A percentile compares a stretch with the other conserved stretches of the same genome.
phyloP scores from a whole-genome alignment of 192 early-diverging fungal species.

The Coemansia sp. region DNA sequence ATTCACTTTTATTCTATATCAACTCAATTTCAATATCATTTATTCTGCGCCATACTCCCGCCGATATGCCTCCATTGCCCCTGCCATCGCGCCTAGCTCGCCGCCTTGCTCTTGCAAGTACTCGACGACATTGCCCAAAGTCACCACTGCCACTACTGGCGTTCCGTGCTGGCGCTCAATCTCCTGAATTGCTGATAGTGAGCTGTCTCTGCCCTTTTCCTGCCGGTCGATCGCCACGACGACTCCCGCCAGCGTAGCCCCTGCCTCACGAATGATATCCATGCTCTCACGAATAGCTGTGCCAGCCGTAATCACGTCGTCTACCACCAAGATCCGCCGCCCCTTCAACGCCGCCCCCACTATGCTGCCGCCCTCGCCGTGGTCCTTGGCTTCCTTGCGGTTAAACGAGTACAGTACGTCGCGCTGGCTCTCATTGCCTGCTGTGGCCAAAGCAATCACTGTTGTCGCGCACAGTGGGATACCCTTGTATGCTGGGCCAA shows the following conservation, averaged over 20 bases:
- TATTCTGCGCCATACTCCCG: conserved; percentile 74
- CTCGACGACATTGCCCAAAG: conserved; percentile 82
- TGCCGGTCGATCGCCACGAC: conserved; percentile 92
- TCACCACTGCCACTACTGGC: conserved; percentile 85
- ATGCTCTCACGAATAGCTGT: conserved; percentile 96
- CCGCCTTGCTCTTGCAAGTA: conserved; percentile 70
- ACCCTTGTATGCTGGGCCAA: conserved; percentile 99
- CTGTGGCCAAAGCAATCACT: conserved; percentile 70
- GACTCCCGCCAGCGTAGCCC: conserved; percentile 78
- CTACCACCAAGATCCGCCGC: conserved; percentile 74
- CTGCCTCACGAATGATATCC: conserved; percentile 71
- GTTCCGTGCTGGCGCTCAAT: conserved; percentile 78
- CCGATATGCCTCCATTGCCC: conserved; percentile 78
- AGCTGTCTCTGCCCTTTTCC: conserved; percentile 72
- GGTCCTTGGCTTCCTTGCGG: conserved; percentile 98
- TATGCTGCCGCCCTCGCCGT: conserved; percentile 96
- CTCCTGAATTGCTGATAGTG: conserved; percentile 87
- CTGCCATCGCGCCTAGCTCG: conserved; percentile 55
- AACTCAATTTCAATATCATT: not conserved
- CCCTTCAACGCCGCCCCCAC: conserved; percentile 84
- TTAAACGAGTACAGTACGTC: conserved; percentile 90
- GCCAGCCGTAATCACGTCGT: conserved; percentile 99
- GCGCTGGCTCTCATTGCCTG: conserved; percentile 31
- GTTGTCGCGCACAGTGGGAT: conserved; percentile 89
- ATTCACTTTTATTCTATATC: not conserved